Conservation (phyloP, 2,329 filamentous ascomycete genomes). For the Blastomyces emzantsi region DNA sequence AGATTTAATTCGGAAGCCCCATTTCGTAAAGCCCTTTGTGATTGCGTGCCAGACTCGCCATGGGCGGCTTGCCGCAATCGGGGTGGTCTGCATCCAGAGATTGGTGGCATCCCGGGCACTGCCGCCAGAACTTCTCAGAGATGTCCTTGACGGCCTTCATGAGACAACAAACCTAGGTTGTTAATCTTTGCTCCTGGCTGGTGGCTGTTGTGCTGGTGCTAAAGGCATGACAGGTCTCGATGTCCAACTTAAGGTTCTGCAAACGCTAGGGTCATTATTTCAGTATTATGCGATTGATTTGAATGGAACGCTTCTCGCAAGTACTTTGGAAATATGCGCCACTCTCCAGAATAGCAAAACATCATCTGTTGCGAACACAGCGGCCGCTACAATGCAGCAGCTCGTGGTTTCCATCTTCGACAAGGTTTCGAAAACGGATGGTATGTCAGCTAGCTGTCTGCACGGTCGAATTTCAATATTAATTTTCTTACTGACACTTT, state of each 20-base stretch:
- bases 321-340: slow-evolving; percentile 81
- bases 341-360: slow-evolving; percentile 86
- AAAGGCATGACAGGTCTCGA: slow-evolving; percentile 51
- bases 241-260: slow-evolving; percentile 90
- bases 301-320: slow-evolving; percentile 70
- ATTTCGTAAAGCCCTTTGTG: slow-evolving; percentile 88
- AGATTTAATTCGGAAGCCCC: slow-evolving; percentile 75
- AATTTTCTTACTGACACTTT: background rate
- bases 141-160: slow-evolving; percentile 78
- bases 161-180: slow-evolving; percentile 66
- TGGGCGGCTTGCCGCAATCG: slow-evolving; percentile 79
- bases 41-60: slow-evolving; percentile 87
- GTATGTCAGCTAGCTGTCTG: slow-evolving; percentile 39
- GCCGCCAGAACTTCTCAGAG: slow-evolving; percentile 67
- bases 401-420: slow-evolving; percentile 89
- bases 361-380: slow-evolving; percentile 87
- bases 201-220: slow-evolving; percentile 15
- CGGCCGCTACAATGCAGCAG: slow-evolving; percentile 92
- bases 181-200: slow-evolving; percentile 21
- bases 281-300: slow-evolving; percentile 84
- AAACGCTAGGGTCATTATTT: slow-evolving; percentile 77
- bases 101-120: slow-evolving; percentile 75
- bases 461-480: background rate
- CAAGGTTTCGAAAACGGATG: slow-evolving; percentile 75
- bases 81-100: slow-evolving; percentile 78